Evolutionary conservation across 129 eudicot genomes (phyloP).

Genomic region (Centaurea solstitialis): DNA sequence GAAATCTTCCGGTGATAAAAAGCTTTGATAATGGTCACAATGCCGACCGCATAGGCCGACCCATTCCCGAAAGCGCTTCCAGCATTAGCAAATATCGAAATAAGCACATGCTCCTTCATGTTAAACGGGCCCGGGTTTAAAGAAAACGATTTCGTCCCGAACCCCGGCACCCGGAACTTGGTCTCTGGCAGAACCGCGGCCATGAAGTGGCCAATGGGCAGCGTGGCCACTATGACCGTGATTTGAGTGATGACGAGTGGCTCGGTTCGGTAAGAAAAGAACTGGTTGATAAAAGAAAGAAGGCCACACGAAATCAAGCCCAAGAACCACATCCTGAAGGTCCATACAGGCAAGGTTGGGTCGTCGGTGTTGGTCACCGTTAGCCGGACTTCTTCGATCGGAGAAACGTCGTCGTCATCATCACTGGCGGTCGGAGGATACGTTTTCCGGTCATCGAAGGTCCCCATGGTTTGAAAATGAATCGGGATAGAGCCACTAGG

Average conservation of each 20-base stretch:
- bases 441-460: conserved; percentile 34
- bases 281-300: conserved; percentile 84
- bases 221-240: conserved; percentile 77
- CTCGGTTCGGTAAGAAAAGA: conserved; percentile 83
- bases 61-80: conserved; percentile 93
- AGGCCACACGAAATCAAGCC: conserved; percentile 76
- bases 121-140: conserved; percentile 92
- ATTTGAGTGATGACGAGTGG: conserved; percentile 78
- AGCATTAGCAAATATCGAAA: conserved; percentile 86
- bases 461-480: conserved; percentile 30
- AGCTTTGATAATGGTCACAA: conserved; percentile 77
- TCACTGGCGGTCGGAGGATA: conserved; percentile 28
- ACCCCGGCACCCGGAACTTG: conserved; percentile 62
- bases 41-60: conserved; percentile 80
- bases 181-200: conserved; percentile 57
- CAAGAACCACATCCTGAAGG: conserved; percentile 93
- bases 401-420: conserved; percentile 56
- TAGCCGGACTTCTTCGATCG: conserved; percentile 82
- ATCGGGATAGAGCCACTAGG: neutral
- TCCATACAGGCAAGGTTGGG: conserved; percentile 88
- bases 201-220: conserved; percentile 86
- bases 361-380: conserved; percentile 85
- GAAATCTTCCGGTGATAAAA: conserved; percentile 73
- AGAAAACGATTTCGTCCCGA: conserved; percentile 53
- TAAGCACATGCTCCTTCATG: conserved; percentile 91